Percentiles rank a stretch among this genome's conserved stretches.
Evolutionary conservation across 371 early-diverging fungal genomes (phyloP).

Genomic region (Mucor piriformis): DNA sequence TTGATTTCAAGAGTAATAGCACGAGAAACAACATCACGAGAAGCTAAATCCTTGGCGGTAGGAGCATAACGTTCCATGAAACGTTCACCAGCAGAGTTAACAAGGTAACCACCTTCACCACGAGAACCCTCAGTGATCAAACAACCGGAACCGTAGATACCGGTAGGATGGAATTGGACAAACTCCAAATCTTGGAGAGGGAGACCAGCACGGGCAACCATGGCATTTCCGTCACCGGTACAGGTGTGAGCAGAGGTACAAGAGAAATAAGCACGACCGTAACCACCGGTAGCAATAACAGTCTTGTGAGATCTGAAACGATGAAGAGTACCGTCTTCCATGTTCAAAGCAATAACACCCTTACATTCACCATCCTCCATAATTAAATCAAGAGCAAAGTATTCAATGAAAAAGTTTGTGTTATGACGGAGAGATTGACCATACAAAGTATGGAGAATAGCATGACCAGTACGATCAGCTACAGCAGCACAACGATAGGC

Average conservation of each 20-base stretch:
- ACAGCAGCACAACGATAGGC: slow-evolving; percentile 98
- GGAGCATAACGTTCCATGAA: slow-evolving; percentile 99
- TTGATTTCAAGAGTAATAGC: slow-evolving; percentile 98
- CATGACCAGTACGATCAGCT: slow-evolving; percentile 98
- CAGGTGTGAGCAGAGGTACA: slow-evolving; percentile 98
- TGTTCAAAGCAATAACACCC: slow-evolving; percentile 93
- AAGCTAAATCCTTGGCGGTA: slow-evolving; percentile 97
- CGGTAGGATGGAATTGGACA: slow-evolving; percentile 98
- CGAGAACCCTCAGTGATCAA: slow-evolving; percentile 97
- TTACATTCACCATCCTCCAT: slow-evolving; percentile 98
- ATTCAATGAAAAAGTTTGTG: slow-evolving; percentile 97
- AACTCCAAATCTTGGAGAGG: slow-evolving; percentile 96
- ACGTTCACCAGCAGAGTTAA: slow-evolving; percentile 92
- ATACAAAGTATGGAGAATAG: slow-evolving; percentile 96
- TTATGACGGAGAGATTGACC: slow-evolving; percentile 95
- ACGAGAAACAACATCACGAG: slow-evolving; percentile 97
- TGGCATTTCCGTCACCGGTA: slow-evolving; percentile 98
- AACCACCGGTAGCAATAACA: slow-evolving; percentile 97
- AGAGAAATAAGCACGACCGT: slow-evolving; percentile 98
- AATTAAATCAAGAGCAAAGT: slow-evolving; percentile 97
- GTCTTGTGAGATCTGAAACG: slow-evolving; percentile 98
- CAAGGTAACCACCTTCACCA: slow-evolving; percentile 96
- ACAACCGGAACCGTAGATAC: slow-evolving; percentile 98
- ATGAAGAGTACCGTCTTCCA: slow-evolving; percentile 98
- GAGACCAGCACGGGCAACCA: slow-evolving; percentile 89